Conservation (phyloP, 768 basidiomycete species). For the Termitomyces heimii region DNA sequence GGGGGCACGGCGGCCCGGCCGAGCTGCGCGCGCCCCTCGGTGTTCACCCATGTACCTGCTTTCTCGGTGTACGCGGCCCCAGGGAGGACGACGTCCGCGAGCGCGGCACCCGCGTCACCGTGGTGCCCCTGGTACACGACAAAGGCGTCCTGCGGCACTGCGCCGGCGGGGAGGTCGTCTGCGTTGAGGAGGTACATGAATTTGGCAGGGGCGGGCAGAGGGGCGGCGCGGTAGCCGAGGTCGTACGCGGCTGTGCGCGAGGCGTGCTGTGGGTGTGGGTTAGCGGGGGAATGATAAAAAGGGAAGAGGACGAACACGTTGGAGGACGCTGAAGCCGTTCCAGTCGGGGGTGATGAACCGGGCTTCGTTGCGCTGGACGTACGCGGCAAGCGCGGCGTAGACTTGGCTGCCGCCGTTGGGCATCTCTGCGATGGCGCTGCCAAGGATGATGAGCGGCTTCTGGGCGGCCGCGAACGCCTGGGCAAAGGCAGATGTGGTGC, state of each 20-base stretch:
- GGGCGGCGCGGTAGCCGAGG: conserved; percentile 77
- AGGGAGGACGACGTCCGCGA: conserved; percentile 95
- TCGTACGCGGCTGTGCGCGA: conserved; percentile 95
- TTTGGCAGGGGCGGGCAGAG: conserved; percentile 75
- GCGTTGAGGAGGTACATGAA: conserved; percentile 97
- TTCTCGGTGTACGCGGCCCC: conserved; percentile 92
- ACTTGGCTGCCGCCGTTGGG: conserved; percentile 67
- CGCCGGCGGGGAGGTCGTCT: conserved; percentile 84
- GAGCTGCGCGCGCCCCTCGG: conserved; percentile 89
- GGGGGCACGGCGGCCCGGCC: conserved; percentile 89
- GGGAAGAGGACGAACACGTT: conserved; percentile 52
- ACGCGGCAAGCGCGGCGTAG: conserved; percentile 72
- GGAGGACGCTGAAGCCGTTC: conserved; percentile 92
- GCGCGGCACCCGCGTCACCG: conserved; percentile 92
- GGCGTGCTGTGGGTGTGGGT: conserved; percentile 49
- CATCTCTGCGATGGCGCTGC: conserved; percentile 82
- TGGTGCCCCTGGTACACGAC: conserved; percentile 99
- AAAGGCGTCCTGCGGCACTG: conserved; percentile 88
- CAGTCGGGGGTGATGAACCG: conserved; percentile 82
- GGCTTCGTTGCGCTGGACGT: conserved; percentile 71
- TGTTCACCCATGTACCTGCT: conserved; percentile 90
- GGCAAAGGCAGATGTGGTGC: conserved; percentile 32
- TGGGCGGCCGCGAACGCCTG: conserved; percentile 71
- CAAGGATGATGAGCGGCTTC: conserved; percentile 89
- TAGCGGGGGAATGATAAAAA: neutral